A percentile compares a stretch with the other conserved stretches of the same genome.
Conservation (phyloP, 1,284 basidiomycete genomes). For the Pyrrhoderma lamaoense region DNA sequence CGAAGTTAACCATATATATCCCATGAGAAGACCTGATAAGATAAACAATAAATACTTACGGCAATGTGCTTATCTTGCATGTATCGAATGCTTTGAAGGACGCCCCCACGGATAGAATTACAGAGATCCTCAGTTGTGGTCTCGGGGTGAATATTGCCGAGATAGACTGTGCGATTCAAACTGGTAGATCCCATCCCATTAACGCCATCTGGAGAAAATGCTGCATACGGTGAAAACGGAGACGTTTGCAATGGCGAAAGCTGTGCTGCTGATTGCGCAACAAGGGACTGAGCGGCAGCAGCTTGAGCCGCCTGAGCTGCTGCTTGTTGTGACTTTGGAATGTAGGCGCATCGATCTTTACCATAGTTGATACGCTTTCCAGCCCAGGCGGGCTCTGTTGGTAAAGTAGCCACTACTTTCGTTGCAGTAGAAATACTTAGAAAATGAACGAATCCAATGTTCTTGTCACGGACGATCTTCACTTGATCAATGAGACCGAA, state of each 20-base stretch:
- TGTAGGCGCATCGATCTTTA: conserved; percentile 92
- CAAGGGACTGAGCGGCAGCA: conserved; percentile 73
- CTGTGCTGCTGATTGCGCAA: conserved; percentile 43
- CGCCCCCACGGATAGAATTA: conserved; percentile 88
- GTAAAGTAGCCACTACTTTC: conserved; percentile 88
- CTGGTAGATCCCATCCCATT: conserved; percentile 36
- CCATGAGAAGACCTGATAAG: background rate
- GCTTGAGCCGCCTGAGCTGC: conserved; percentile 76
- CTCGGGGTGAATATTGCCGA: conserved; percentile 92
- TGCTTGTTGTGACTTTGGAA: conserved; percentile 83
- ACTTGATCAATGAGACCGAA: conserved; percentile 98
- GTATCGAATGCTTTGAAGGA: conserved; percentile 83
- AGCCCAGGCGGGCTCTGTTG: conserved; percentile 85
- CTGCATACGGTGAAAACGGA: conserved; percentile 29
- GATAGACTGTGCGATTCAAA: conserved; percentile 84
- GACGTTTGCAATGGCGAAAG: conserved; percentile 30
- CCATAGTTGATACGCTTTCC: conserved; percentile 93
- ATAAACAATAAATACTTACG: conserved; percentile 37
- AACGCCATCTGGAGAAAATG: conserved; percentile 41
- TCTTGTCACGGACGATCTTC: conserved; percentile 96
- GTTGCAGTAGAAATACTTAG: conserved; percentile 87
- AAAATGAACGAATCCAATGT: conserved; percentile 96
- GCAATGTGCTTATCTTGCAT: conserved; percentile 94
- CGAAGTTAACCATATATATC: conserved; percentile 16
- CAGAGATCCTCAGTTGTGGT: conserved; percentile 88